Base-by-base conservation (phyloP, 805 yeast genomes). In the Ogataea pini region DNA sequence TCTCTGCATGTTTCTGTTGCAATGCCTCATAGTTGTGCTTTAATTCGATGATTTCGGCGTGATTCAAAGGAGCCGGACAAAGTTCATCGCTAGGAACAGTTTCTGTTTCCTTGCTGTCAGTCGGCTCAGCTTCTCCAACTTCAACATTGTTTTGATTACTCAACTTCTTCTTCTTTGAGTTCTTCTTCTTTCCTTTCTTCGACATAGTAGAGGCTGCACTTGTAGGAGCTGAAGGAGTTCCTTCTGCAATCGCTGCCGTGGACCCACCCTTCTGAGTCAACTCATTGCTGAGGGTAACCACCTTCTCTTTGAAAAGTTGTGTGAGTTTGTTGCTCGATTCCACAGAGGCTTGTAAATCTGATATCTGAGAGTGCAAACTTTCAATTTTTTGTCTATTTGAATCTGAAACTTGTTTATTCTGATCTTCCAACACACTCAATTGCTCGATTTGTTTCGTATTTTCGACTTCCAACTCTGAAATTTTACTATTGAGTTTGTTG, bases 221-320 rank as follows among this genome's bases (percentile, higher is more conserved):
- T 22, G 25, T 6, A 22, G 25, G 25, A 22, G 25, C 8, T 22
- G 25, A 6, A 8, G 25, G 8, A 22, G 25, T 22, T 22, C 25
- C 8, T 22, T 22, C 25, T 22, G 25, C n/a, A n/a, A n/a, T n/a
- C n/a, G n/a, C 38, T 7, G 38, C 14, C 19, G 7, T n/a, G n/a
- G 38, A 10, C 9, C 13, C 38, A 7, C 4, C 25, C 25, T 34
- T 20, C 28, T 13, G 22, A 18, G 22, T 4, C n/a, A 49, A n/a
- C 46, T 61, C 59, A n/a, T 52, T 55, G 2, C 51, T 49, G 14
- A 61, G 44, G 1, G 47, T 32, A 12, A 49, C 50, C 2, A 64
- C 59, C 42, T 64, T 65, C 3, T 62, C 62, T 27, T 63, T 58
- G 41, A 60, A 63, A 31, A 59, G 41, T 27, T 55, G 57, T 20